Conservation (phyloP, 2,329 filamentous ascomycete species). For the Scytalidium sp. region DNA sequence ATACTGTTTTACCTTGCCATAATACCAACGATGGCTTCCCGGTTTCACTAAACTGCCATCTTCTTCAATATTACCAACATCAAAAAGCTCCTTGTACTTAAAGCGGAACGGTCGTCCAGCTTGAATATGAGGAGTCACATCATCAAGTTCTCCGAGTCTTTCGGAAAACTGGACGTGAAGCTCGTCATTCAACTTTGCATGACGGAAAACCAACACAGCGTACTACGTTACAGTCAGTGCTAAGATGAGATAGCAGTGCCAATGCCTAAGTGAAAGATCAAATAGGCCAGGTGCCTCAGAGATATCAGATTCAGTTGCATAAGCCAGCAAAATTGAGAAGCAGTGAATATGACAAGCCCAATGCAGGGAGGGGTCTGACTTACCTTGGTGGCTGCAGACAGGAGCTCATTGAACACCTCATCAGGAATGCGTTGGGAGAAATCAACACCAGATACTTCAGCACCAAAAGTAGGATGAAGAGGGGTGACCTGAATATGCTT, state of each 20-base stretch:
- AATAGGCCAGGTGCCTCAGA: background rate
- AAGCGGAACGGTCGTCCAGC: slow-evolving; percentile 44
- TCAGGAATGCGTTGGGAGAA: background rate
- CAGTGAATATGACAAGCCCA: too few species aligned
- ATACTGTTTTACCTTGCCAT: slow-evolving; percentile 12
- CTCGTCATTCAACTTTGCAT: slow-evolving; percentile 45
- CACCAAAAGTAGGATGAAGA: slow-evolving; percentile 3
- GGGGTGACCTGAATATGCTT: slow-evolving; percentile 21
- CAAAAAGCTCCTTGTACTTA: slow-evolving; percentile 46
- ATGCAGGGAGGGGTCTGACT: too few species aligned
- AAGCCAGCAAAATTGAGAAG: too few species aligned
- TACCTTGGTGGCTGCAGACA: slow-evolving; percentile 16
- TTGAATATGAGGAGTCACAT: slow-evolving; percentile 44
- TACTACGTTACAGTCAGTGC: slow-evolving; percentile 33
- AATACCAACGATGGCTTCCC: slow-evolving; percentile 32
- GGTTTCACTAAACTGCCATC: slow-evolving; percentile 41
- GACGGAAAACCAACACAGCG: slow-evolving; percentile 48
- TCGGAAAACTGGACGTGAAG: slow-evolving; percentile 45
- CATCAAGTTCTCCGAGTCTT: slow-evolving; percentile 51
- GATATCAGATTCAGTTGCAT: background rate
- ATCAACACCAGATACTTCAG: slow-evolving; percentile 1
- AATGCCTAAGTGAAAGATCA: too few species aligned
- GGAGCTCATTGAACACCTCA: background rate
- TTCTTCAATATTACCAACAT: slow-evolving; percentile 51
- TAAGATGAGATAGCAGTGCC: too few species aligned